These are phyloP conservation scores for Dissophora globulifera DNA, from an alignment of 192 early-diverging fungal species.

Conservation along the genomic window DNA sequence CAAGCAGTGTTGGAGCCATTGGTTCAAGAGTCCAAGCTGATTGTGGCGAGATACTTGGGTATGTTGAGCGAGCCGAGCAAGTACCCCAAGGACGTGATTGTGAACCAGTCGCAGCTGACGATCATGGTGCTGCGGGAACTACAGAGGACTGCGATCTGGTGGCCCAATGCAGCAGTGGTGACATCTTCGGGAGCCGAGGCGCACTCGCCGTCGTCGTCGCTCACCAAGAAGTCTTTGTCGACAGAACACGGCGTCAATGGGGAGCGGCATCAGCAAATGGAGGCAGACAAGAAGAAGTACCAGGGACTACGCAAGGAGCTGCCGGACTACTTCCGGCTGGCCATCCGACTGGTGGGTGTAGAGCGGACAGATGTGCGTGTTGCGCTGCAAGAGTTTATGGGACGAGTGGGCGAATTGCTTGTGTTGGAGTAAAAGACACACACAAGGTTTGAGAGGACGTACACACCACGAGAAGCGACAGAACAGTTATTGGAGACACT, in stretches of 20 bases:
- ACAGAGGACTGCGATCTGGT: conserved; percentile 52
- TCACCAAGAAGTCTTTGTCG: conserved; percentile 5
- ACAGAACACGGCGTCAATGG: conserved; percentile 27
- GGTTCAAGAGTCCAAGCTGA: conserved; percentile 56
- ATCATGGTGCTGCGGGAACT: conserved; percentile 57
- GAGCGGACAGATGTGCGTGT: conserved; percentile 55
- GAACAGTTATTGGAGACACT: too few species aligned
- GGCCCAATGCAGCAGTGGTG: conserved; percentile 42
- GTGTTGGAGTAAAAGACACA: conserved; percentile 43
- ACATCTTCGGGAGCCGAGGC: neutral
- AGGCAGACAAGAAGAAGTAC: conserved; percentile 49
- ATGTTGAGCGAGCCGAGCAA: conserved; percentile 54
- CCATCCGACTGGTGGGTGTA: conserved; percentile 54
- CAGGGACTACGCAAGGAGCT: conserved; percentile 52
- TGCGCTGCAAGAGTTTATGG: conserved; percentile 58
- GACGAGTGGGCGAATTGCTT: conserved; percentile 49
- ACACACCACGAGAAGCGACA: too few species aligned
- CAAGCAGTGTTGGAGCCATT: conserved; percentile 53
- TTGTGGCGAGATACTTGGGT: conserved; percentile 50
- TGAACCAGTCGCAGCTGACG: conserved; percentile 57
- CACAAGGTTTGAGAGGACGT: too few species aligned
- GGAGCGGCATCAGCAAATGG: conserved; percentile 5
- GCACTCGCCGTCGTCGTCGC: neutral
- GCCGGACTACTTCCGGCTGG: conserved; percentile 55
- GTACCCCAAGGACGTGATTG: conserved; percentile 57